These are phyloP conservation scores for Hyaloscypha variabilis DNA, from an alignment of 495 filamentous ascomycete genomes.

Conservation along the genomic window DNA sequence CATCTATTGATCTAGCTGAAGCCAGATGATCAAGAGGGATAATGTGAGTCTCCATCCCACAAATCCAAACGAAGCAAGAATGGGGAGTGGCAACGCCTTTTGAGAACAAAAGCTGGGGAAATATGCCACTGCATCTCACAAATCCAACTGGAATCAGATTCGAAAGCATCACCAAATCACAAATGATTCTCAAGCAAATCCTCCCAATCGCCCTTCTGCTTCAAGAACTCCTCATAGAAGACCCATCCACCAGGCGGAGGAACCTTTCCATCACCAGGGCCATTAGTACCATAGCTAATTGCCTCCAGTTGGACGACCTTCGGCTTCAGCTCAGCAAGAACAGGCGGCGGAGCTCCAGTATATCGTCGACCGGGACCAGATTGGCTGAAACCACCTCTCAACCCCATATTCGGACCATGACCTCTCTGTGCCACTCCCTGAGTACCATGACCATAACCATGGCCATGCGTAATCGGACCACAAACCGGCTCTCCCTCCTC, in stretches of 20 bases:
- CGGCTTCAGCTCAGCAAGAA: background rate
- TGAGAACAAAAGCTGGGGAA: background rate
- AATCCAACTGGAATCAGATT: background rate
- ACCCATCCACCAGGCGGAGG: background rate
- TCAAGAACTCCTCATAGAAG: background rate
- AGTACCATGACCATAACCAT: background rate
- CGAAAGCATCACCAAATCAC: background rate
- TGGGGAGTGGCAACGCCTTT: background rate
- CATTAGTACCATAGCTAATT: constrained; percentile 1
- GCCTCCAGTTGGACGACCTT: background rate
- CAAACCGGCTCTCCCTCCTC: background rate
- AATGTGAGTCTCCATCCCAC: background rate
- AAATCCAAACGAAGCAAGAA: background rate
- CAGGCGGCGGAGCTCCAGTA: background rate
- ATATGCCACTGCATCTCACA: background rate
- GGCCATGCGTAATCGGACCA: background rate
- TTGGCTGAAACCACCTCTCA: background rate
- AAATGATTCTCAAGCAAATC: background rate
- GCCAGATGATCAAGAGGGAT: background rate
- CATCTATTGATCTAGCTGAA: background rate
- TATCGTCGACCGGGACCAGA: background rate
- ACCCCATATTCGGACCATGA: background rate
- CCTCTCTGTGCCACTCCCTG: background rate
- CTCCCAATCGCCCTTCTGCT: background rate
- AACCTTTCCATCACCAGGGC: background rate